A percentile compares a stretch with the other conserved stretches of the same genome.
These are phyloP conservation scores for Alternaria ventricosa DNA, from an alignment of 2,329 filamentous ascomycete species.

Conservation along the genomic window DNA sequence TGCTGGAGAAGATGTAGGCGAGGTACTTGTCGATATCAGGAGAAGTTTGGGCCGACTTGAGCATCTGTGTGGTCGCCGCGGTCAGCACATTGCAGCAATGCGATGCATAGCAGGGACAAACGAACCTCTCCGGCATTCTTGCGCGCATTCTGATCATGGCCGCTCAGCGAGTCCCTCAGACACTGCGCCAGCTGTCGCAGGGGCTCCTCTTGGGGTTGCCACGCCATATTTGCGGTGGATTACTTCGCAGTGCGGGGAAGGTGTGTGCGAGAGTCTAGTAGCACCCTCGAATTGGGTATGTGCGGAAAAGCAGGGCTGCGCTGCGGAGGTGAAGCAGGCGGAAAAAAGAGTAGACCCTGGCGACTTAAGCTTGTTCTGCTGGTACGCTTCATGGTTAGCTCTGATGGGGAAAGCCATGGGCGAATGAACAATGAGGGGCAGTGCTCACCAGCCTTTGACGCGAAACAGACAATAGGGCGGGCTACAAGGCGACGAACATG, in stretches of 20 bases:
- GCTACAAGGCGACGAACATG: constrained; percentile 44
- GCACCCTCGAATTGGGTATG: constrained; percentile 3
- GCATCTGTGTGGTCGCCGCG: constrained; percentile 69
- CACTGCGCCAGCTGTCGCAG: constrained; percentile 87
- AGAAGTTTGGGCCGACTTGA: constrained; percentile 83
- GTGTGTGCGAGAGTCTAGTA: constrained; percentile 14
- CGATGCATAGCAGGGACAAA: constrained; percentile 27
- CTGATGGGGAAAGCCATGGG: constrained; percentile 27
- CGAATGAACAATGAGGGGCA: constrained; percentile 27
- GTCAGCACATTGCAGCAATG: constrained; percentile 33
- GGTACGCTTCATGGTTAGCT: constrained; percentile 43
- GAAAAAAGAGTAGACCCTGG: constrained; percentile 22
- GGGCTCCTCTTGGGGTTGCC: constrained; percentile 88
- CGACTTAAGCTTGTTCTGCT: constrained; percentile 40
- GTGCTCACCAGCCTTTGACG: constrained; percentile 39
- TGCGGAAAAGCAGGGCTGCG: constrained; percentile 9
- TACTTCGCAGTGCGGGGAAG: constrained; percentile 21
- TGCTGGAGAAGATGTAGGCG: constrained; percentile 82
- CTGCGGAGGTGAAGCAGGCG: constrained; percentile 15
- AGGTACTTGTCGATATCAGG: constrained; percentile 98
- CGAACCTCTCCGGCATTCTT: constrained; percentile 89
- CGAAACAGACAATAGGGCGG: constrained; percentile 25
- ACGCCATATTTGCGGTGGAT: constrained; percentile 69
- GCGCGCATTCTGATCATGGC: constrained; percentile 77
- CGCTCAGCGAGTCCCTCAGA: constrained; percentile 90